Base-by-base conservation (phyloP, 2,329 filamentous ascomycete genomes). In the Colletotrichum lupini region DNA sequence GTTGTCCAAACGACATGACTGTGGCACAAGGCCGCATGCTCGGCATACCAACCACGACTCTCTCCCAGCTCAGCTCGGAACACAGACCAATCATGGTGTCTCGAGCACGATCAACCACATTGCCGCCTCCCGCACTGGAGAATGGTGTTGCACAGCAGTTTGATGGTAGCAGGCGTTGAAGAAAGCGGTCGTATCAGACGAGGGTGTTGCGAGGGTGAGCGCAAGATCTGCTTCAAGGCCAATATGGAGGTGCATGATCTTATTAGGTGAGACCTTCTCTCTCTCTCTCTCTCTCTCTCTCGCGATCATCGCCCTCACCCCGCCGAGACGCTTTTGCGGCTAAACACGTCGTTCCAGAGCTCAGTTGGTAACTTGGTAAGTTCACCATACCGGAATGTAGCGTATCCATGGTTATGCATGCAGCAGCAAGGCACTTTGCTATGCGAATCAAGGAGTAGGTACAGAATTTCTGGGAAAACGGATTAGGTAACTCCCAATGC, bases 231-330 rank as follows among this genome's bases (percentile, higher is more conserved):
- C 62, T 30, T 66, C 35, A 30, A 24, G 32, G 11, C 42, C 61
- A 69, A 37, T 53, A 62, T 63, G 19, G 30, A 59, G 14, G 66
- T 74, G 73, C 70, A 75, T 74, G 66, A 75, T 74, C 66, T 75
- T 68, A 61, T 4, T 35, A 65, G 68, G 64, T 68, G 61, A 73
- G 49, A 66, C 68, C 30, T 30, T 16, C 11, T 26, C 37, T 56
- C 32, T 19, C 42, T 46, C 42, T 56, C 32, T 19, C 42, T 46
- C 42, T 24, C 24, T 24, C 30, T 12, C 7, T 37, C 46, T 32
- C 26, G 37, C 46, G 61, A 24, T 64, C 30, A 22, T 19, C 19
- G 28, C 24, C 37, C 3, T 26, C 14, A 49, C 55, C 30, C 42
- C 9, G 30, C 12, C 26, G 22, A 14, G 16, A 32, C 49, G 3